Evolutionary conservation across 139 green algal species (phyloP), one percentile per base, ranked within the genome.

Genomic region (Chlorella vulgaris): DNA sequence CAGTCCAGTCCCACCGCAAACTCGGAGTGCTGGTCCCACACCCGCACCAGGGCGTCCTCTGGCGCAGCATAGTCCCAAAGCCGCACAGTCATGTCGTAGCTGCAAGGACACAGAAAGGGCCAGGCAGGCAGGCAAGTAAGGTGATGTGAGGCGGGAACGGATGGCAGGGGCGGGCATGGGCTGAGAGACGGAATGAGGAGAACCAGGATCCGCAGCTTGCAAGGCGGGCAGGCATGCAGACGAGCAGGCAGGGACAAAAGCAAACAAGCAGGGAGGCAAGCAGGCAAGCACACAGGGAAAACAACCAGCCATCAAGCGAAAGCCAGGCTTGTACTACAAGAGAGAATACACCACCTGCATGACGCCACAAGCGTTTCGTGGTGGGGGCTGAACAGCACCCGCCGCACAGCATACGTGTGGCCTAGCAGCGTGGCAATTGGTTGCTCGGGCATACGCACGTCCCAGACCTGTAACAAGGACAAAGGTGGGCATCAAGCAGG

Each of bases 1-100:
- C 92, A 94, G 74, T 99, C 96, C 2, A 99, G 81, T 1, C 96
- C 96, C 36, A 96, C 91, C 3, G 91, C 93, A 91, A 98, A 98
- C 82, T 98, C 95, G 21, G 84, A 91, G 86, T 97, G 94, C 81
- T 97, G 94, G 61, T 95, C 93, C 92, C 93, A 97, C n/a, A 90
- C 38, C 69, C 62, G 67, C 28, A 94, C 55, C 55, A 93, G 60
- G n/a, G 93, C 86, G 43, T 96, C 90, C 73, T 94, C 91, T 0
- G 90, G 88, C 4, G 89, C 89, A 1, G 84, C 78, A 40, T 85
- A 89, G 86, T 99, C 94, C 96, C 96, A 99, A 74, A 98, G 86
- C 73, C 93, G 92, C 18, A 99, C 93, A 5, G 80, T 84, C 80
- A 84, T 84, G 80, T 84, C 80, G 55, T 84, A 84, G 69, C 50